These are phyloP conservation scores for Verticillium isaacii DNA, from an alignment of 2,329 filamentous ascomycete genomes.

Conservation along the genomic window DNA sequence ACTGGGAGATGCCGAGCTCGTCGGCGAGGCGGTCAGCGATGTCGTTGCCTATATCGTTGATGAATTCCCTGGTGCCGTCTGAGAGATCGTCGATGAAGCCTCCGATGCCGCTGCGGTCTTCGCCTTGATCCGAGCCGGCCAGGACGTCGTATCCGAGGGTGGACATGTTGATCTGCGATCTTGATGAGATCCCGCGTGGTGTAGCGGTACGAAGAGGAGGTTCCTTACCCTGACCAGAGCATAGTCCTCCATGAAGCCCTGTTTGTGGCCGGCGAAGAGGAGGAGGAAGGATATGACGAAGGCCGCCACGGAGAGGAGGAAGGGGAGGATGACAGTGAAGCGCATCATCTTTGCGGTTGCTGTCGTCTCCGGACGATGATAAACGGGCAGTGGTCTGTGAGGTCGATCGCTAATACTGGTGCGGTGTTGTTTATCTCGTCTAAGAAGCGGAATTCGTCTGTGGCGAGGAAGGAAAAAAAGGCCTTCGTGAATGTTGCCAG, in stretches of 20 bases:
- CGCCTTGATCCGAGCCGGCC: constrained; percentile 10
- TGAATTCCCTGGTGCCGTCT: constrained; percentile 27
- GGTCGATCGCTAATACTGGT: neutral
- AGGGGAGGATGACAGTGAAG: constrained; percentile 27
- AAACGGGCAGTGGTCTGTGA: neutral
- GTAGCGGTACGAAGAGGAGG: neutral
- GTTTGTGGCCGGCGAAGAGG: constrained; percentile 33
- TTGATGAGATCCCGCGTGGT: neutral
- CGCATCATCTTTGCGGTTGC: constrained; percentile 11
- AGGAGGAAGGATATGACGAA: constrained; percentile 33
- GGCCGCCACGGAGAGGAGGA: constrained; percentile 30
- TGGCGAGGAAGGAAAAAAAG: neutral
- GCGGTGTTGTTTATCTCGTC: neutral
- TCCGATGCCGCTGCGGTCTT: constrained; percentile 21
- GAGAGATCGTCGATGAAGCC: constrained; percentile 19
- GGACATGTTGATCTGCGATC: constrained; percentile 30
- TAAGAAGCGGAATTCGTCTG: neutral
- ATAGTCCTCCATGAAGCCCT: constrained; percentile 39
- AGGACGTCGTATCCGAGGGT: constrained; percentile 29
- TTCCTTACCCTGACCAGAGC: constrained; percentile 31
- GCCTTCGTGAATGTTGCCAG: neutral
- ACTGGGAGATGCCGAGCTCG: constrained; percentile 42
- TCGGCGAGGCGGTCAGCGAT: constrained; percentile 34
- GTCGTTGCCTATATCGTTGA: constrained; percentile 34
- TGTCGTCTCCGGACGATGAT: too few species aligned